Evolutionary conservation across 1,139 yeast species (phyloP).

Genomic region (Diutina siamensis): DNA sequence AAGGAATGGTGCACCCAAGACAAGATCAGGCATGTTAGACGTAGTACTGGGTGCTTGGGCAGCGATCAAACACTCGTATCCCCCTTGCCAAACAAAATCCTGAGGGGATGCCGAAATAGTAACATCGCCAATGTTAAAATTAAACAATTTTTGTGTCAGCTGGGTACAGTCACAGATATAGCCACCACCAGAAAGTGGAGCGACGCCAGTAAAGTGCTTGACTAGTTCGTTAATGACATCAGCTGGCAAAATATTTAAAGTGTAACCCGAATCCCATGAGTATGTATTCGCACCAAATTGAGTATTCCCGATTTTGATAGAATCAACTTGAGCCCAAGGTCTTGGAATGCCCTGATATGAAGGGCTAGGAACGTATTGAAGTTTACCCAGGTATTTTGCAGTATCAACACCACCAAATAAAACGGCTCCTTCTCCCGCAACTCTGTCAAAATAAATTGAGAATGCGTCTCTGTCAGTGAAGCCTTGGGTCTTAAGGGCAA

Average conservation of each 20-base stretch:
- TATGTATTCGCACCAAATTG: background rate
- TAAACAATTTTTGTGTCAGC: background rate
- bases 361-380: conserved; percentile 6
- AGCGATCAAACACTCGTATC: background rate
- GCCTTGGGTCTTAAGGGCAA: background rate
- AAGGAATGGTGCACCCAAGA: background rate
- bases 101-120: background rate
- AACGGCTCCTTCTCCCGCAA: background rate
- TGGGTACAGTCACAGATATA: background rate
- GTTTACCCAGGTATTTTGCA: conserved; percentile 1
- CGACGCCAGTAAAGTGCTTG: background rate
- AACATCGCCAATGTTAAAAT: background rate
- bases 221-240: background rate
- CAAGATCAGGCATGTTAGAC: background rate
- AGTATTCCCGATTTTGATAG: background rate
- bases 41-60: background rate
- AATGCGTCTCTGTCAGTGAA: background rate
- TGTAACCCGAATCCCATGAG: background rate
- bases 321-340: background rate
- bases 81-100: background rate
- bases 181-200: background rate
- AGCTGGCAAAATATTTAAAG: background rate
- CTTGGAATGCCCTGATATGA: background rate
- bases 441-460: conserved; percentile 1
- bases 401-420: conserved; percentile 6